Percentiles rank a stretch among this genome's conserved stretches.
Evolutionary conservation across 805 yeast species (phyloP).

Genomic region (Yamadazyma insecticola): DNA sequence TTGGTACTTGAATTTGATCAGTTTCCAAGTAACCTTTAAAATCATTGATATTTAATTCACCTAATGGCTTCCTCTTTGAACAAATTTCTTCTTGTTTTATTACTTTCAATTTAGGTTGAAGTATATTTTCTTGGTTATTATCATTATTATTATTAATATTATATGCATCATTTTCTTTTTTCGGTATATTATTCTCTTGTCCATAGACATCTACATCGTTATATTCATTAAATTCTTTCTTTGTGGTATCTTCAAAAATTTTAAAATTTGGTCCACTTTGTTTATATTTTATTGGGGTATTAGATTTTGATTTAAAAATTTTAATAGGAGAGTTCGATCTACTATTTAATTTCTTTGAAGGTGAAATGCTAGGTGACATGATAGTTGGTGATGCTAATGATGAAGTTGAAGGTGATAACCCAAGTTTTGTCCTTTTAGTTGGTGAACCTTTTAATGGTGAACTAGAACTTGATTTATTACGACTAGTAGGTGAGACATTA

Average conservation of each 20-base stretch:
- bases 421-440: slow-evolving; percentile 7
- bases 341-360: slow-evolving; percentile 1
- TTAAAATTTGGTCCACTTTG: background rate
- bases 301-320: background rate
- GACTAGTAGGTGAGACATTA: no score
- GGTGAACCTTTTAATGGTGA: slow-evolving; percentile 12
- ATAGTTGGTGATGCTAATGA: slow-evolving; percentile 1
- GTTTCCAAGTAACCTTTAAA: slow-evolving; percentile 6
- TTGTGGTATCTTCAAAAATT: slow-evolving; percentile 4
- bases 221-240: slow-evolving; percentile 8
- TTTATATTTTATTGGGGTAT: background rate
- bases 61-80: slow-evolving; percentile 8
- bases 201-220: slow-evolving; percentile 12
- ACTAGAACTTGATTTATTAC: slow-evolving; percentile 7
- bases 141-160: background rate
- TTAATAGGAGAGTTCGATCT: background rate
- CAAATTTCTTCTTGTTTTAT: slow-evolving; percentile 5
- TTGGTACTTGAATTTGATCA: slow-evolving; percentile 1
- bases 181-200: slow-evolving; percentile 6
- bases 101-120: slow-evolving; percentile 11
- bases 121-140: slow-evolving; percentile 36
- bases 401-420: background rate
- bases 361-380: slow-evolving; percentile 3
- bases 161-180: background rate
- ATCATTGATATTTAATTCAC: slow-evolving; percentile 7